These are phyloP conservation scores for Lantana camara DNA, from an alignment of 257 asterid species.

Conservation along the genomic window DNA sequence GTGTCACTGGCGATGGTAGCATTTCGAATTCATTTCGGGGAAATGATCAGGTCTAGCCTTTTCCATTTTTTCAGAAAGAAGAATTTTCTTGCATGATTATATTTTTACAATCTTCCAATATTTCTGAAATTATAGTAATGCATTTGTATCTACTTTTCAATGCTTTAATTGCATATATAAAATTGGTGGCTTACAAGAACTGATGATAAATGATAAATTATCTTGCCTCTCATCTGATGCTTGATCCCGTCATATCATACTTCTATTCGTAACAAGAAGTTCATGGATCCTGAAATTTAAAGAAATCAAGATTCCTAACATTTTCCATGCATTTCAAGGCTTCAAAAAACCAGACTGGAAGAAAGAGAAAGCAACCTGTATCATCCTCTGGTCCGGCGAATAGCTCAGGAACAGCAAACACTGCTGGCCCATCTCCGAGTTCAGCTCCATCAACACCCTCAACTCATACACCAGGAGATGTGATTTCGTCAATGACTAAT, in stretches of 20 bases:
- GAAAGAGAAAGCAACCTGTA: constrained; percentile 90
- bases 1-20: constrained; percentile 83
- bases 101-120: too few relatives aligned
- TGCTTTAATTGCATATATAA: background rate
- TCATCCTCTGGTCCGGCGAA: constrained; percentile 97
- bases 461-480: constrained; percentile 96
- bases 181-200: constrained; percentile 1
- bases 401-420: constrained; percentile 97
- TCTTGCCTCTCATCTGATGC: constrained; percentile 34
- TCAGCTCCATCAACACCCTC: constrained; percentile 99
- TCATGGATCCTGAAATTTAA: background rate
- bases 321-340: constrained; percentile 59
- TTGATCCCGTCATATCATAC: constrained; percentile 30
- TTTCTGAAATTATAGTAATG: too few relatives aligned
- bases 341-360: constrained; percentile 88
- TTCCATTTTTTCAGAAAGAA: constrained; percentile 21
- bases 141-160: background rate
- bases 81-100: too few relatives aligned
- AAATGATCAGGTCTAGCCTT: constrained; percentile 82
- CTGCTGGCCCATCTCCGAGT: constrained; percentile 99
- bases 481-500: constrained; percentile 81
- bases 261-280: background rate
- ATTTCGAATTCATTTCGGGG: constrained; percentile 84
- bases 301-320: constrained; percentile 42
- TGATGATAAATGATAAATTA: background rate